Evolutionary conservation across 2,329 filamentous ascomycete genomes (phyloP).

Genomic region (Verticillium tricorpus): DNA sequence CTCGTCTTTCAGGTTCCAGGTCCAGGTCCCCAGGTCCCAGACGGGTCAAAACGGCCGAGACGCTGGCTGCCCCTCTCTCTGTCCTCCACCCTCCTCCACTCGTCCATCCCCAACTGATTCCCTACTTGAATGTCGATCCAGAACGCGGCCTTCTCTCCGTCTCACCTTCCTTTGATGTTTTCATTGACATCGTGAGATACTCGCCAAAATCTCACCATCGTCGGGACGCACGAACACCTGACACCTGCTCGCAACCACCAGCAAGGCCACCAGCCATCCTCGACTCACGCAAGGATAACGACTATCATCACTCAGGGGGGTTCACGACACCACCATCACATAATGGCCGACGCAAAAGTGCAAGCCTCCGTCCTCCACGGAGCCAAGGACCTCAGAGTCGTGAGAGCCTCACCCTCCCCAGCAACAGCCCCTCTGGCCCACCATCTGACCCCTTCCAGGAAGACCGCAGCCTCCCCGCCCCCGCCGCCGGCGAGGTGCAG

Average conservation of each 20-base stretch:
- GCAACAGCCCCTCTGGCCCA: not conserved
- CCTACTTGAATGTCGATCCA: not conserved
- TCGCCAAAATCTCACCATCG: not conserved
- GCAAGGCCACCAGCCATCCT: not conserved
- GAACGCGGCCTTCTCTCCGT: not conserved
- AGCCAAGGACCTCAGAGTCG: conserved; percentile 44
- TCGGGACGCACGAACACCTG: not conserved
- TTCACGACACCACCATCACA: not conserved
- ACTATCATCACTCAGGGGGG: not conserved
- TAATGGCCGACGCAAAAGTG: conserved; percentile 18
- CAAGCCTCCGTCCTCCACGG: conserved; percentile 52
- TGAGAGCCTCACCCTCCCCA: conserved; percentile 22
- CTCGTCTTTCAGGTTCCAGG: not conserved
- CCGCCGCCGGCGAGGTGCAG: conserved; percentile 53
- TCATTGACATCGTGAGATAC: not conserved
- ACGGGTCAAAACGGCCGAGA: not conserved
- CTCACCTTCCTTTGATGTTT: not conserved
- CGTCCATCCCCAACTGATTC: not conserved
- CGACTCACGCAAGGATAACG: not conserved
- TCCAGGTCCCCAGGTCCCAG: not conserved
- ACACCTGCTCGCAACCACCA: not conserved
- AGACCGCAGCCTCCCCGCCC: conserved; percentile 49
- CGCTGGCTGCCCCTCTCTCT: not conserved
- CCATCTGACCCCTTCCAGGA: conserved; percentile 34
- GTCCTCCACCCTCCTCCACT: not conserved